phyloP scores from a whole-genome alignment of 202 grass and related monocot genomes.

The Carex sylvatica region DNA sequence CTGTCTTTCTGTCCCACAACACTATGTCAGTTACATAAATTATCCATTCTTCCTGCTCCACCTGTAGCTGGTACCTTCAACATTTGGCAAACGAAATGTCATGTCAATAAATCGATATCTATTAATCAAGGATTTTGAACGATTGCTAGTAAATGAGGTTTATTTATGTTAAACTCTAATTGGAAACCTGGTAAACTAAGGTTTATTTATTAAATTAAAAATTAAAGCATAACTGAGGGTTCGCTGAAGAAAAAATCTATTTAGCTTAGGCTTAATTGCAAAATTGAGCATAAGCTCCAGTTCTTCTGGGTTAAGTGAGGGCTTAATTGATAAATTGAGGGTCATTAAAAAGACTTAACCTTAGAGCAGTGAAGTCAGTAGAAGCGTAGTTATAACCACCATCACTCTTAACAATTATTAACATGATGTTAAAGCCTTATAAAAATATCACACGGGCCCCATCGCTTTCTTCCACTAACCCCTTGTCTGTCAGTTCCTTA shows the following conservation, averaged over 20 bases:
- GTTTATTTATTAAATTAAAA: not conserved
- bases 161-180: not conserved
- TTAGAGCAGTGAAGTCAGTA: conserved; percentile 84
- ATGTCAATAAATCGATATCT: conserved; percentile 10
- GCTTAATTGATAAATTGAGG: conserved; percentile 5
- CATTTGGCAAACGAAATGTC: conserved; percentile 25
- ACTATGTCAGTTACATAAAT: conserved; percentile 95
- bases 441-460: conserved; percentile 82
- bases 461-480: conserved; percentile 72
- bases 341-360: conserved; percentile 41
- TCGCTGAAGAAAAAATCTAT: not conserved
- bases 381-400: conserved; percentile 95
- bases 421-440: conserved; percentile 70
- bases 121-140: not conserved
- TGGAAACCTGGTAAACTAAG: not conserved
- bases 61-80: conserved; percentile 76
- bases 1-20: conserved; percentile 97
- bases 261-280: not conserved
- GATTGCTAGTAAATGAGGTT: not conserved
- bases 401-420: conserved; percentile 93
- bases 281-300: not conserved
- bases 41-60: conserved; percentile 93
- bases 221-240: not conserved
- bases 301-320: not conserved
- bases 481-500: conserved; percentile 50